Percentiles rank a stretch among this genome's conserved stretches.
These are phyloP conservation scores for Schizochytrium sp. DNA, from an alignment of 108 stramenopile species.

Conservation along the genomic window DNA sequence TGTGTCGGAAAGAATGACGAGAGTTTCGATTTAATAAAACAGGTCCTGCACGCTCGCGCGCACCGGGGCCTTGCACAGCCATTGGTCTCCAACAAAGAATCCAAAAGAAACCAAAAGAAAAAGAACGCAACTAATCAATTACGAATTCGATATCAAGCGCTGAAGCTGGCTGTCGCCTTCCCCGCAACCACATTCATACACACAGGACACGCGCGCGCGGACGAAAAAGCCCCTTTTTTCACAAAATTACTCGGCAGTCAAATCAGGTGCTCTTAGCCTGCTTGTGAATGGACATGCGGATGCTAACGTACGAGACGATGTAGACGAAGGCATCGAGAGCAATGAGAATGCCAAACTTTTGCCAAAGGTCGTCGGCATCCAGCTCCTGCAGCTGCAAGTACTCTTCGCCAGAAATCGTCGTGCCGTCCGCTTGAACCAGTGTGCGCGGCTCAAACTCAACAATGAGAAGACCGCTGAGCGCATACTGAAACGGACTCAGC, in stretches of 20 bases:
- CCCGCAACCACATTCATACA: too few species aligned
- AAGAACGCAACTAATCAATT: too few species aligned
- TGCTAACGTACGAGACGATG: neutral
- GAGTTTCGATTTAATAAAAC: too few species aligned
- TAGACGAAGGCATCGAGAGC: neutral
- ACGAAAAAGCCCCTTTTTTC: too few species aligned
- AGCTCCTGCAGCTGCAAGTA: neutral
- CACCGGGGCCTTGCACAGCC: too few species aligned
- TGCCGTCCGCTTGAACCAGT: neutral
- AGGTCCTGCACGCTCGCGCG: too few species aligned
- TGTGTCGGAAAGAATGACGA: too few species aligned
- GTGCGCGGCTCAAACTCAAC: neutral
- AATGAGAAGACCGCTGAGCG: neutral
- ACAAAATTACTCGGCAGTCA: neutral
- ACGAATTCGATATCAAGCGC: too few species aligned
- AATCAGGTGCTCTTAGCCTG: neutral
- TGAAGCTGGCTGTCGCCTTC: too few species aligned
- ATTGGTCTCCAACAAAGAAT: too few species aligned
- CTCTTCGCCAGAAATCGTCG: neutral
- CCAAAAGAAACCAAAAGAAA: too few species aligned
- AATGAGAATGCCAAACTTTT: conserved; percentile 7
- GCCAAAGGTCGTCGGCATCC: neutral
- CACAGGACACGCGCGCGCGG: too few species aligned
- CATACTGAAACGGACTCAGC: neutral
- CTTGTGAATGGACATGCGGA: neutral